phyloP scores from a whole-genome alignment of 345 rosid genomes.

The Capsella bursapastoris region DNA sequence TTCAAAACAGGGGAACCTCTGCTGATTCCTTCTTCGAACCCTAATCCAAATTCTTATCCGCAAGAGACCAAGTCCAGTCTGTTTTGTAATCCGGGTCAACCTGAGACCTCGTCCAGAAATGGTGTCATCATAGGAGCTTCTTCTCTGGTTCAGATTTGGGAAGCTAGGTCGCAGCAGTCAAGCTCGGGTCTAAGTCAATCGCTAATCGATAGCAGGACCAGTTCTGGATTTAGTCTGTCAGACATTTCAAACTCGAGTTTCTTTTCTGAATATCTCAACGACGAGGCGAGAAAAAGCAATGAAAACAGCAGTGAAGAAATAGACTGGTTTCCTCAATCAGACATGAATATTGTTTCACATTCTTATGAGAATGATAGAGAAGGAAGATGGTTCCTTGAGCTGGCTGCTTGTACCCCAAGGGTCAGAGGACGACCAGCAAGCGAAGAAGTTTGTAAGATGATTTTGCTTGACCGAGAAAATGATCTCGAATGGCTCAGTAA shows the following conservation, averaged over 20 bases:
- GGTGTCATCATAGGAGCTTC: conserved; percentile 59
- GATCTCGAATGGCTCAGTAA: conserved; percentile 52
- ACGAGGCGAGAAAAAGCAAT: not conserved
- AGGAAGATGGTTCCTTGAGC: conserved; percentile 43
- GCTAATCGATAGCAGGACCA: conserved; percentile 1
- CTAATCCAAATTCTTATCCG: not conserved
- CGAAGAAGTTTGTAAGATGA: conserved; percentile 53
- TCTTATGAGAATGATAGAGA: conserved; percentile 54
- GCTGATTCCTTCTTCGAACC: conserved; percentile 11
- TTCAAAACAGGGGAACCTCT: conserved; percentile 47
- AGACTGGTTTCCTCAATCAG: conserved; percentile 49
- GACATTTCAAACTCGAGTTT: conserved; percentile 43
- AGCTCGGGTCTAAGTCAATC: conserved; percentile 37
- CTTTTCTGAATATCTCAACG: conserved; percentile 3
- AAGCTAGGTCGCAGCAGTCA: conserved; percentile 60
- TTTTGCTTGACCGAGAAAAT: conserved; percentile 53
- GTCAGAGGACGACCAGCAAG: conserved; percentile 72
- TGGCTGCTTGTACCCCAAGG: conserved; percentile 48
- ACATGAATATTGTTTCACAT: conserved; percentile 34
- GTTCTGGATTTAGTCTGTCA: not conserved
- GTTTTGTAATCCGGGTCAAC: conserved; percentile 8
- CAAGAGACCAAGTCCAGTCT: conserved; percentile 8
- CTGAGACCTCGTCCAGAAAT: conserved; percentile 17
- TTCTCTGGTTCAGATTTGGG: conserved; percentile 87
- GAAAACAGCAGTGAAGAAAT: not conserved